Conservation (phyloP, 176 grass and related monocot genomes). For the Raddia guianensis region DNA sequence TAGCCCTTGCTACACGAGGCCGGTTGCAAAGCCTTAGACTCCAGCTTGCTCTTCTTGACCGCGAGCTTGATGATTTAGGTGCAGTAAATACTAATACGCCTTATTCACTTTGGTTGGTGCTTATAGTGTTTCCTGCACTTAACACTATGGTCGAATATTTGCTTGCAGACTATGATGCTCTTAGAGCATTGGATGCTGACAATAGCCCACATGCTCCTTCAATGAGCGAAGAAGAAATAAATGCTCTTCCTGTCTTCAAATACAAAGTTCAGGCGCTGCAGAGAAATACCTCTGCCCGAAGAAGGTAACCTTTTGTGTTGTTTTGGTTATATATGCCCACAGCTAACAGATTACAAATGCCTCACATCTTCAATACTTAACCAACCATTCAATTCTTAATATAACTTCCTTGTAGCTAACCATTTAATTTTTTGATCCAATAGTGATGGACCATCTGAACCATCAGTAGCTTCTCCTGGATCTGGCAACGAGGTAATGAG, state of each 20-base stretch:
- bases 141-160: slow-evolving; percentile 8
- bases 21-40: slow-evolving; percentile 85
- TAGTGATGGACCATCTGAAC: slow-evolving; percentile 62
- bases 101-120: neutral
- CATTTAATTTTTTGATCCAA: slow-evolving; percentile 20
- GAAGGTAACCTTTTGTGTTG: slow-evolving; percentile 52
- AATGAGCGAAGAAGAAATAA: slow-evolving; percentile 99
- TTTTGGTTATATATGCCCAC: slow-evolving; percentile 27
- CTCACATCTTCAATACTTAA: slow-evolving; percentile 11
- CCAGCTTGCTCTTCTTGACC: slow-evolving; percentile 90
- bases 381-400: slow-evolving; percentile 5
- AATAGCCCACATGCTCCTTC: slow-evolving; percentile 71
- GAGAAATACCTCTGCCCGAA: slow-evolving; percentile 36
- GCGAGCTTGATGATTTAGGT: slow-evolving; percentile 99
- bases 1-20: slow-evolving; percentile 73
- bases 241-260: slow-evolving; percentile 88
- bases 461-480: slow-evolving; percentile 40
- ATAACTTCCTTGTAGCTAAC: slow-evolving; percentile 33
- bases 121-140: slow-evolving; percentile 24
- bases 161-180: slow-evolving; percentile 85
- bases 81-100: neutral
- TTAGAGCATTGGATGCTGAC: slow-evolving; percentile 85
- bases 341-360: neutral
- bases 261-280: slow-evolving; percentile 63
- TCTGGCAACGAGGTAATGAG: slow-evolving; percentile 66